These are phyloP conservation scores for Populus hybrid DNA, from an alignment of 441 rosid genomes.

Conservation along the genomic window DNA sequence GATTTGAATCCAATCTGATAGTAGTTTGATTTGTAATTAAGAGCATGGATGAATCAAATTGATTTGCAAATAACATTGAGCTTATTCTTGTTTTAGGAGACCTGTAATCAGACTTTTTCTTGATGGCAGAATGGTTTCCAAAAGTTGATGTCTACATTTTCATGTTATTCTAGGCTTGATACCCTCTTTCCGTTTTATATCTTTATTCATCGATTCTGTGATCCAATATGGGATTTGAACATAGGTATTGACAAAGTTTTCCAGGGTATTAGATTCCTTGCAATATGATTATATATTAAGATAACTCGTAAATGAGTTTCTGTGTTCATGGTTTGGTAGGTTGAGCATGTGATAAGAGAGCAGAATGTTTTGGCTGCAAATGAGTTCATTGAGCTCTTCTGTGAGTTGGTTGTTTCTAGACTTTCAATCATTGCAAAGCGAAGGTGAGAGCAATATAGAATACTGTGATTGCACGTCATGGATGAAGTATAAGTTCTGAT, in stretches of 20 bases:
- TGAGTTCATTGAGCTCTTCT: conserved; percentile 86
- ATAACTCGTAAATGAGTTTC: not conserved
- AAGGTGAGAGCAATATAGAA: conserved; percentile 35
- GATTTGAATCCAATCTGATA: no score
- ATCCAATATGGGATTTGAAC: not conserved
- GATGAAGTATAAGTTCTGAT: conserved; percentile 10
- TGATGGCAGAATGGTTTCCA: not conserved
- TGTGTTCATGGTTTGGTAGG: conserved; percentile 36
- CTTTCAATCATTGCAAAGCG: conserved; percentile 73
- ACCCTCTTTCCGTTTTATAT: not conserved
- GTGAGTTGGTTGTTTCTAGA: conserved; percentile 72
- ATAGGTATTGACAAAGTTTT: not conserved
- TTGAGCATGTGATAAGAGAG: conserved; percentile 89
- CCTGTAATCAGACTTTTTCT: not conserved
- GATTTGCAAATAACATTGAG: not conserved
- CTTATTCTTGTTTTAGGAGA: not conserved
- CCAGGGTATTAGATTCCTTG: not conserved
- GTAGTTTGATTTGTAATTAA: not conserved
- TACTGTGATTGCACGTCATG: not conserved
- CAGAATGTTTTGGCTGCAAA: conserved; percentile 87
- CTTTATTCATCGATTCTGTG: not conserved
- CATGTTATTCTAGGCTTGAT: not conserved
- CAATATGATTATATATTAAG: not conserved
- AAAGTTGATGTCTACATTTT: not conserved
- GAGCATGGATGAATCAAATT: not conserved